Percentiles rank a stretch among this genome's conserved stretches.
Evolutionary conservation across 768 basidiomycete genomes (phyloP).

Genomic region (Tremella mesenterica): DNA sequence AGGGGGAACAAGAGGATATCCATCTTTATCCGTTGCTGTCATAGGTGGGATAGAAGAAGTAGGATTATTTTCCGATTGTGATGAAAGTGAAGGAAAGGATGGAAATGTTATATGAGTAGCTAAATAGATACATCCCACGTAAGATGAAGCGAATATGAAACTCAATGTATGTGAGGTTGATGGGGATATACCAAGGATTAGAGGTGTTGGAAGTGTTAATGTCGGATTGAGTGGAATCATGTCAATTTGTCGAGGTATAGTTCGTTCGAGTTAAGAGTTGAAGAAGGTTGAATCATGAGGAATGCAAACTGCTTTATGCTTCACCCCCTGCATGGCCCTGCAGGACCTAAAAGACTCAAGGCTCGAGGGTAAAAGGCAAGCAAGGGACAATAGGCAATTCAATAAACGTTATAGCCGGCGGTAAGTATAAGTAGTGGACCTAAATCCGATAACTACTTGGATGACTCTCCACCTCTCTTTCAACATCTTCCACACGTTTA

Average conservation of each 20-base stretch:
- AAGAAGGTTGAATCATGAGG: too few relatives aligned
- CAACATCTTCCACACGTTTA: too few relatives aligned
- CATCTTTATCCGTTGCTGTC: conserved; percentile 25
- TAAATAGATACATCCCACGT: conserved; percentile 77
- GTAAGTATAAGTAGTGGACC: too few relatives aligned
- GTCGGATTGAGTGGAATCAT: conserved; percentile 14
- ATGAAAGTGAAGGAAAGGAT: conserved; percentile 51
- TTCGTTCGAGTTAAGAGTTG: too few relatives aligned
- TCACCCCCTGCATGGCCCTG: too few relatives aligned
- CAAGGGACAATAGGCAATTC: too few relatives aligned
- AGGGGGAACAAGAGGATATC: conserved; percentile 42
- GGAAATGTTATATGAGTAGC: conserved; percentile 49
- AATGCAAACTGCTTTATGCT: too few relatives aligned
- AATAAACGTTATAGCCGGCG: too few relatives aligned
- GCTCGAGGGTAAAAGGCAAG: too few relatives aligned
- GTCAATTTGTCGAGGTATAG: background rate
- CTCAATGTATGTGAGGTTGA: conserved; percentile 53
- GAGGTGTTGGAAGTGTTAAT: conserved; percentile 6
- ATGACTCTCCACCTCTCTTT: too few relatives aligned
- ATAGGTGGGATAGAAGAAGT: conserved; percentile 17
- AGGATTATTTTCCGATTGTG: conserved; percentile 11
- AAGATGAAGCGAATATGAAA: conserved; percentile 55
- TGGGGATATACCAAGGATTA: conserved; percentile 12
- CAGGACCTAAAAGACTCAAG: too few relatives aligned
- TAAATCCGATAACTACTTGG: too few relatives aligned